Conservation (phyloP, 176 grass and related monocot species). For the Lolium rigidum region DNA sequence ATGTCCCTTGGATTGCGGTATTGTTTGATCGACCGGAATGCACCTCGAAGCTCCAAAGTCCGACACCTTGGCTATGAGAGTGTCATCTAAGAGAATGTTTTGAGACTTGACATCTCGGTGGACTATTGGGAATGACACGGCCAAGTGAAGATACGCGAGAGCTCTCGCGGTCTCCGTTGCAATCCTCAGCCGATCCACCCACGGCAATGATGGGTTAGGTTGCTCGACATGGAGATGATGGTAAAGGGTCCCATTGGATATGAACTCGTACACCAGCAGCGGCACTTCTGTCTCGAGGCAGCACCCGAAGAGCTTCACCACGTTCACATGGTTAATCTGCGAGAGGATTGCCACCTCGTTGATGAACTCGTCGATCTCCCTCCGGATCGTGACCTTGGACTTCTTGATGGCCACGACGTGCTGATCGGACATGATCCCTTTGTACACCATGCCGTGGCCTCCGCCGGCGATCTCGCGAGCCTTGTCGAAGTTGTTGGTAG, state of each 20-base stretch:
- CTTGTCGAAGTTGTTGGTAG: neutral
- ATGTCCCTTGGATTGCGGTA: neutral
- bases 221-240: neutral
- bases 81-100: neutral
- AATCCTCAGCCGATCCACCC: neutral
- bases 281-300: neutral
- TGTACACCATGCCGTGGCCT: neutral
- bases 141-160: neutral
- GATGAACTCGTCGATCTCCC: neutral
- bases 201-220: neutral
- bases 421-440: neutral
- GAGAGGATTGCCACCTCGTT: neutral
- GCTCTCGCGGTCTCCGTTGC: neutral
- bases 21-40: neutral
- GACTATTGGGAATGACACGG: neutral
- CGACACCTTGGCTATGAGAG: neutral
- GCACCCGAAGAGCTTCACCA: neutral
- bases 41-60: neutral
- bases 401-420: neutral
- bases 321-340: neutral
- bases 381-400: neutral
- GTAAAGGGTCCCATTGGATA: neutral
- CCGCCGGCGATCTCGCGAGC: neutral
- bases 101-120: neutral
- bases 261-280: neutral